These are phyloP conservation scores for Aspergillus tamarii DNA, from an alignment of 2,329 filamentous ascomycete species.

Conservation along the genomic window DNA sequence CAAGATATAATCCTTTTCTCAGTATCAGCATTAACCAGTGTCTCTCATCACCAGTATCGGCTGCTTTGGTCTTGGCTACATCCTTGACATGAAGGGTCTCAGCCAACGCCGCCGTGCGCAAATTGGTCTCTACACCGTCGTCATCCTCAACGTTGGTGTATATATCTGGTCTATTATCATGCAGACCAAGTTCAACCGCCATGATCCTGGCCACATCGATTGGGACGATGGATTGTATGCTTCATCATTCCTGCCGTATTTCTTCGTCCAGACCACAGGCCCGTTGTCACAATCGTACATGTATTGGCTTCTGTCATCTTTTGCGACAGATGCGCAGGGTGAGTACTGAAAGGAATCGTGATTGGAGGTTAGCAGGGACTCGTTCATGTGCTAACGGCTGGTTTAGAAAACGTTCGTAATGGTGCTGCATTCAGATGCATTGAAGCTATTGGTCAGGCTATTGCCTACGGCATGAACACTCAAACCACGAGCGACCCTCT, in stretches of 20 bases:
- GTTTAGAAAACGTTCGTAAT: constrained; percentile 46
- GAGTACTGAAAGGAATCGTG: constrained; percentile 21
- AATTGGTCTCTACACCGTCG: constrained; percentile 49
- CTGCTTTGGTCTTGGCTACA: constrained; percentile 54
- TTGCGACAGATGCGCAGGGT: constrained; percentile 47
- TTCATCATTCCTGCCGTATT: constrained; percentile 51
- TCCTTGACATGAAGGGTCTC: constrained; percentile 45
- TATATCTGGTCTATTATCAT: constrained; percentile 57
- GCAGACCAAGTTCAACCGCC: constrained; percentile 45
- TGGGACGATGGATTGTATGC: constrained; percentile 51
- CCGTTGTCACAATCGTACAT: constrained; percentile 51
- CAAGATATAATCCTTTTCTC: not conserved
- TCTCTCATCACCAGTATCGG: constrained; percentile 37
- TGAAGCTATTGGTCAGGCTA: constrained; percentile 46
- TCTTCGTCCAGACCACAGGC: constrained; percentile 51
- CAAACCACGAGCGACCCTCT: constrained; percentile 42
- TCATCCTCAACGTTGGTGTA: constrained; percentile 52
- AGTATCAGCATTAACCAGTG: not conserved
- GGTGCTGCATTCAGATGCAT: constrained; percentile 47
- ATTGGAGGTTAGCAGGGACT: too few species aligned
- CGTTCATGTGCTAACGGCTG: not conserved
- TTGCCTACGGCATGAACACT: constrained; percentile 49
- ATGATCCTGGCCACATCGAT: constrained; percentile 49
- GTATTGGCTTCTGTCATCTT: constrained; percentile 50
- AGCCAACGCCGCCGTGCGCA: constrained; percentile 52